These are phyloP conservation scores for Fusarium veterinarium DNA, from an alignment of 2,329 filamentous ascomycete genomes.

Conservation along the genomic window DNA sequence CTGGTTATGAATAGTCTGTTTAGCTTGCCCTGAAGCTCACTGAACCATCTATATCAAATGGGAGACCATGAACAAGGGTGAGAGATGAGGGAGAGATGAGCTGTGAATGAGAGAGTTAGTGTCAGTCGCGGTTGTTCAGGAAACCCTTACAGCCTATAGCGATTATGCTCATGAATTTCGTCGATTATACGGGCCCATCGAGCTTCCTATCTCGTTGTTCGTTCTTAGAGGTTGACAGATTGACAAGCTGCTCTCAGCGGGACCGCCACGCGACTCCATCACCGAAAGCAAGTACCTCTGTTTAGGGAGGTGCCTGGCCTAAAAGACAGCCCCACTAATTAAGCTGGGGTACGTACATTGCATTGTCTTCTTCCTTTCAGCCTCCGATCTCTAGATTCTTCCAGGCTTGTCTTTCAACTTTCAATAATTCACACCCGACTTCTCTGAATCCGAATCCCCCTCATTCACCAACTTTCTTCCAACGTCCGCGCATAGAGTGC, in stretches of 20 bases:
- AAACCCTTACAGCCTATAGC: constrained; percentile 2
- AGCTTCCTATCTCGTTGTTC: background rate
- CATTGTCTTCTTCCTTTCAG: constrained; percentile 20
- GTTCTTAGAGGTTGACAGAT: constrained; percentile 26
- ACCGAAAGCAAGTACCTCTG: constrained; percentile 10
- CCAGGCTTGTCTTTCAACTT: constrained; percentile 14
- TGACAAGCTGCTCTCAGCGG: constrained; percentile 25
- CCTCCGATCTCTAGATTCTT: constrained; percentile 27
- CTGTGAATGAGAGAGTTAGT: constrained; percentile 7
- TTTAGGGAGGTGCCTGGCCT: constrained; percentile 20
- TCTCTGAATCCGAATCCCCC: background rate
- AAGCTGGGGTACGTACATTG: constrained; percentile 37
- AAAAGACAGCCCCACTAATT: constrained; percentile 39
- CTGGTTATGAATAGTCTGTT: constrained; percentile 8
- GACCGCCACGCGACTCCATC: constrained; percentile 40
- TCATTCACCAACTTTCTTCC: background rate
- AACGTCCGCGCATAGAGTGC: background rate
- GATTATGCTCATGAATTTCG: background rate
- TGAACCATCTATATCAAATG: constrained; percentile 33
- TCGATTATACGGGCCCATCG: background rate
- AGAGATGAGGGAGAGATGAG: constrained; percentile 26
- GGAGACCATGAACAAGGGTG: constrained; percentile 36
- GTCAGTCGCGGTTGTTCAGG: background rate
- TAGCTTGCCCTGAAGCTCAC: constrained; percentile 38
- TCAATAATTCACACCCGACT: constrained; percentile 19